Percentiles rank a stretch among this genome's conserved stretches.
Conservation (phyloP, 371 early-diverging fungal species). For the Mortierella sp. region DNA sequence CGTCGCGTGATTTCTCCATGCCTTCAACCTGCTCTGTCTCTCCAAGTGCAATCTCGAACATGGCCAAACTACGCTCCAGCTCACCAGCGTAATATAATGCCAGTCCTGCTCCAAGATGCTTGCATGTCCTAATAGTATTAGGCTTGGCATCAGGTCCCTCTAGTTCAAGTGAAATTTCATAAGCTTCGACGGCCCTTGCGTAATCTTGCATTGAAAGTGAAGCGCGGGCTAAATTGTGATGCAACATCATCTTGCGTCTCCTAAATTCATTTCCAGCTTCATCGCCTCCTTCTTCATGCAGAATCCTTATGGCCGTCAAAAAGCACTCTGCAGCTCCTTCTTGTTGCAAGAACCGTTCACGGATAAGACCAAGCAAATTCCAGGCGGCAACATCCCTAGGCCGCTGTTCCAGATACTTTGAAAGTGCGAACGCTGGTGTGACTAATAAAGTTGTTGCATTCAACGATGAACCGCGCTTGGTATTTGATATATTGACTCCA, state of each 20-base stretch:
- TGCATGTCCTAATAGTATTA: constrained; percentile 59
- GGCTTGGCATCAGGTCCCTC: constrained; percentile 53
- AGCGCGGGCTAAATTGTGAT: constrained; percentile 45
- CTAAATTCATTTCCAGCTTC: not conserved
- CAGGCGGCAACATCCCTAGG: constrained; percentile 70
- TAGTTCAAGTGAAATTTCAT: constrained; percentile 47
- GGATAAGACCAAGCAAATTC: constrained; percentile 81
- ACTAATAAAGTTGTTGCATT: constrained; percentile 52
- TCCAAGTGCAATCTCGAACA: constrained; percentile 81
- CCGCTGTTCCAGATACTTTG: constrained; percentile 79
- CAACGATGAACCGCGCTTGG: constrained; percentile 13
- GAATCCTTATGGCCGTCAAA: constrained; percentile 65
- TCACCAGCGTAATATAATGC: constrained; percentile 81
- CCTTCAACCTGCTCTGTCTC: constrained; percentile 59
- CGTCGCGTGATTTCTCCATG: constrained; percentile 62
- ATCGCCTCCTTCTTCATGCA: constrained; percentile 57
- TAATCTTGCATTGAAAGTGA: constrained; percentile 42
- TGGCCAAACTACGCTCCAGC: constrained; percentile 73
- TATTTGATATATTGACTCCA: not conserved
- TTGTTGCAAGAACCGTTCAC: constrained; percentile 79
- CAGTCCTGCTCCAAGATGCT: constrained; percentile 78
- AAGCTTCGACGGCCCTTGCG: constrained; percentile 54
- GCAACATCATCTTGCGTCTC: constrained; percentile 32
- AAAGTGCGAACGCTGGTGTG: constrained; percentile 75
- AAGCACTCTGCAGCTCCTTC: constrained; percentile 78